Evolutionary conservation across 2,329 filamentous ascomycete species (phyloP), one percentile per base, ranked within the genome.

Genomic region (Aspergillus thermomutatus): DNA sequence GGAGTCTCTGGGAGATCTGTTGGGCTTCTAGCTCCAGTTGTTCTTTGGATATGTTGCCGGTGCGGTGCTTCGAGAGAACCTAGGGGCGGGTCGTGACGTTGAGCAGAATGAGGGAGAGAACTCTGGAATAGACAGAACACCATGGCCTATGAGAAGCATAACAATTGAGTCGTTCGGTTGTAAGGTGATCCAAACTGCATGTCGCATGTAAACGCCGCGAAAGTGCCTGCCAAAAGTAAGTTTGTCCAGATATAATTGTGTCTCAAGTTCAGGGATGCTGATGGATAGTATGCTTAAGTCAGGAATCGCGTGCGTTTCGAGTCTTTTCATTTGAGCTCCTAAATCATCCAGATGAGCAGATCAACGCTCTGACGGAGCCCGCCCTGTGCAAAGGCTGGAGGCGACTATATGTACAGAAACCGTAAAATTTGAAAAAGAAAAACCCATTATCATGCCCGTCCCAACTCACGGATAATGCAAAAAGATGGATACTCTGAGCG

Each of bases 381-480:
- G 43, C 21, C 43, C 21, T 46, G 43, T 17, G 23, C 59, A 62
- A 63, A 70, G 63, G 64, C 64, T 66, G 63, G 61, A 68, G 66
- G 69, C 68, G 67, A 73, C 69, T 77, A 75, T 77, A 77, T 76
- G 68, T 76, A 77, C 66, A 74, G 64, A 61, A 68, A 37, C 31
- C 31, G 31, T 52, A 66, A 66, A 55, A 67, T 69, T 65, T 63
- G 67, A 67, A 65, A 67, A 65, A 67, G 66, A 70, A 68, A 68
- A 71, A 70, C 66, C 72, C 68, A 72, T 69, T 66, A 69, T 69
- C 73, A 76, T 73, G 71, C 69, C 71, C 64, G 69, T 70, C 69
- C 71, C 64, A 71, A 69, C 66, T 67, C 68, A 73, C 69, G 67
- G 69, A 71, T 64, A 72, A 76, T 76, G 73, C 73, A 66, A 72